Evolutionary conservation across 2,329 filamentous ascomycete species (phyloP), one percentile per base, ranked within the genome.

Genomic region (Purpureocillium lavendulum): DNA sequence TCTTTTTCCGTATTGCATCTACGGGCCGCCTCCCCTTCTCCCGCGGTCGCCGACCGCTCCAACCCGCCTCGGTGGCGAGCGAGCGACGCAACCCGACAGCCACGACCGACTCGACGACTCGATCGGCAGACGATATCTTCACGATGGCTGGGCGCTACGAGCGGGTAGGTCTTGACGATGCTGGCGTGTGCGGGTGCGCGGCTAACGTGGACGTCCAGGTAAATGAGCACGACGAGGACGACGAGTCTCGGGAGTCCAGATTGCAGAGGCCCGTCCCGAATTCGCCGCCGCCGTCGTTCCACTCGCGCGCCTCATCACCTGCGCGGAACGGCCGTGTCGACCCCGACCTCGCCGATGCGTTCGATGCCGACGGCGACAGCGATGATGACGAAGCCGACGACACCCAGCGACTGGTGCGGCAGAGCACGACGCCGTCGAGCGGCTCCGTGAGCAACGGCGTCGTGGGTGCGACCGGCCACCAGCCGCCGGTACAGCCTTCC

Each of bases 301-400:
- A 81, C 59, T 96, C 89, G 35, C 79, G 85, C 57, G 73, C 83
- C 26, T 87, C 87, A 65, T 65, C 70, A 69, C 60, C 52, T 36
- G 62, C 60, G 40, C 64, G 61, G 38, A 56, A 53, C 40, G 59
- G 54, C 45, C 59, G 53, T 8, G 83, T 87, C 44, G 81, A 95
- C 53, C 73, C 84, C 45, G 82, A 86, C n/a, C 75, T 98, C 12
- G 87, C 86, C 51, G 90, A 97, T 58, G 88, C 92, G 1, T 98
- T 98, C 60, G 90, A 87, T 57, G 79, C 84, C 54, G 84, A 82
- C 45, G 86, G 83, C 45, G 83, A 84, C 46, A 81, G 81, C 55
- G 84, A 84, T 40, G 84, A 84, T 40, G 84, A 84, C 41, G 82
- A 64, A 30, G 71, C 75, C 42, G 87, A 94, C 59, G 87, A 95